Conservation (phyloP, 2,329 filamentous ascomycete species). For the Tolypocladium sp. region DNA sequence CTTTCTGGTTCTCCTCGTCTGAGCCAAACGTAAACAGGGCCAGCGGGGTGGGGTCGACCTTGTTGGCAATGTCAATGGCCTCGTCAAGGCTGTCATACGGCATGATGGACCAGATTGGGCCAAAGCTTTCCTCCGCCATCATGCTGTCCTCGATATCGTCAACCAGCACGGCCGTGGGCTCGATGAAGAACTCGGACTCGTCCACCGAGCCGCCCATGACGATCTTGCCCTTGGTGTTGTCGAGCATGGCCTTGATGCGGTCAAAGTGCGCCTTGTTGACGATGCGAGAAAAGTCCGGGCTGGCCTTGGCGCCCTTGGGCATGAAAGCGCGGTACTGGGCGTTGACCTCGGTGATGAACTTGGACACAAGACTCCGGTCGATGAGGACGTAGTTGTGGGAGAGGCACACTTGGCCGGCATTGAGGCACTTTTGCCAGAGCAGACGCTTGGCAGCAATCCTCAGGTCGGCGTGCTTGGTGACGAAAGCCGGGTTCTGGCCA, state of each 20-base stretch:
- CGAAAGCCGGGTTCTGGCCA: constrained; percentile 82
- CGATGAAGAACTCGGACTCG: constrained; percentile 72
- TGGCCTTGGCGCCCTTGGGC: constrained; percentile 70
- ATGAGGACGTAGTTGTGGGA: constrained; percentile 88
- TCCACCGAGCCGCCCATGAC: constrained; percentile 80
- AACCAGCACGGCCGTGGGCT: constrained; percentile 86
- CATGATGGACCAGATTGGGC: constrained; percentile 80
- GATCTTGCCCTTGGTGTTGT: constrained; percentile 73
- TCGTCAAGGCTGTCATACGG: constrained; percentile 73
- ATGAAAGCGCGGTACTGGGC: constrained; percentile 67
- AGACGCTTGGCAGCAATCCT: constrained; percentile 73
- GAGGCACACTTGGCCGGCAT: constrained; percentile 86
- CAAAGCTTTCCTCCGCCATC: constrained; percentile 80
- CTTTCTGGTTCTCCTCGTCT: constrained; percentile 65
- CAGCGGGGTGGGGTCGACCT: constrained; percentile 74
- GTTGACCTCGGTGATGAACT: constrained; percentile 68
- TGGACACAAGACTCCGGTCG: constrained; percentile 61
- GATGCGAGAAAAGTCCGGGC: constrained; percentile 70
- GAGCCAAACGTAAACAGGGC: constrained; percentile 79
- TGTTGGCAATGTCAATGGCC: constrained; percentile 73
- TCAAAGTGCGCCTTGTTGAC: constrained; percentile 72
- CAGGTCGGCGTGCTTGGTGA: constrained; percentile 76
- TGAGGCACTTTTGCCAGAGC: constrained; percentile 80
- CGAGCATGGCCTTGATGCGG: constrained; percentile 86
- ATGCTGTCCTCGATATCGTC: constrained; percentile 63